Base-by-base conservation (phyloP, 768 basidiomycete species). In the Rhizopogon sp. region DNA sequence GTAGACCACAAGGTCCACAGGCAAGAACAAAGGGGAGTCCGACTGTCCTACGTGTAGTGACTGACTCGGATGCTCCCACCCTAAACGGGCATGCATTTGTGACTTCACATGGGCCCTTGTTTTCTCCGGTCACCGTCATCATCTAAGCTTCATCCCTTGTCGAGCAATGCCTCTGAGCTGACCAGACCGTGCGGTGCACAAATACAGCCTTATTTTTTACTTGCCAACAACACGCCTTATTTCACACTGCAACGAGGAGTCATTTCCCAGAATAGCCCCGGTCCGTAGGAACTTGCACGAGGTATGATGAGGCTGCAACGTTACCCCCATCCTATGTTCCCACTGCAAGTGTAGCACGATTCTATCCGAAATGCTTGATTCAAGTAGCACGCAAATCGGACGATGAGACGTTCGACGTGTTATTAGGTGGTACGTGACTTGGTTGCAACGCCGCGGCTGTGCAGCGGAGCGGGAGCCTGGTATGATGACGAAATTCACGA, bases 11-110 rank as follows among this genome's bases (percentile, higher is more conserved):
- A 33, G 43, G 43, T 33, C 41, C 14, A 49, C 17, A 29, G 17
- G 28, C 13, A 52, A 50, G 51, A 29, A 52, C 44, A 52, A 42
- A 52, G 51, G 44, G 51, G 44, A 25, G 39, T 29, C n/a, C n/a
- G n/a, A n/a, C n/a, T n/a, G n/a, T n/a, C 25, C 46, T 35, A 47
- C 17, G 35, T 20, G 31, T 22, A 47, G 46, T 47, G 46, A 25
- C 25, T 25, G 46, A 25, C 25, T 25, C 25, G 25, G 25, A 25
- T 25, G 37, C 20, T 49, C 35, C 35, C 35, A 49, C 47, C 47
- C 47, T 49, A 22, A 49, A 49, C 14, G 20, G 47, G 47, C 33
- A 25, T 10, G 20, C 41, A 37, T 37, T 37, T 13, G 8, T 35
- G 20, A 47, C 29, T 31, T 5, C 44, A 45, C 29, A 33, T 25